Evolutionary conservation across 1,284 basidiomycete species (phyloP).

Genomic region (Ceratobasidium sp.): DNA sequence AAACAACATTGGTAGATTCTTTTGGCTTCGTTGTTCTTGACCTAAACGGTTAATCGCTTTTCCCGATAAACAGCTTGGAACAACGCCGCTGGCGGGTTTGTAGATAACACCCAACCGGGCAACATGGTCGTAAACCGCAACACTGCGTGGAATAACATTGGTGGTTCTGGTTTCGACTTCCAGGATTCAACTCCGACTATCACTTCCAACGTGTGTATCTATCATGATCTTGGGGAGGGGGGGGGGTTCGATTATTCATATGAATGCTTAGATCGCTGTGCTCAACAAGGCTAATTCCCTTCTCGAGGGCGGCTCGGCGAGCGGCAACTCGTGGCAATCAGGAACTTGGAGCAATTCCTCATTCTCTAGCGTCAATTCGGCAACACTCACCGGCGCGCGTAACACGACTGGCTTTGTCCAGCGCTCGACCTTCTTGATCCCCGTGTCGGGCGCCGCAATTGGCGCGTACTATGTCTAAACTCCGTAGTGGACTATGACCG

Average conservation of each 20-base stretch:
- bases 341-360: conserved; percentile 40
- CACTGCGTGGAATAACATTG: conserved; percentile 42
- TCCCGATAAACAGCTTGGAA: background rate
- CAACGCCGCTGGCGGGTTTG: conserved; percentile 38
- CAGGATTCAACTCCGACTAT: conserved; percentile 36
- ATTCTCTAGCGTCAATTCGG: conserved; percentile 38
- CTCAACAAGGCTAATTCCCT: conserved; percentile 32
- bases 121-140: conserved; percentile 38
- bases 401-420: conserved; percentile 31
- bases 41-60: background rate
- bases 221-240: background rate
- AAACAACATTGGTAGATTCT: conserved; percentile 39
- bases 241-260: background rate
- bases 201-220: conserved; percentile 17
- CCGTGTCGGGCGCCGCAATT: conserved; percentile 37
- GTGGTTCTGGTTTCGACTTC: conserved; percentile 39
- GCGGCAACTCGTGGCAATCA: conserved; percentile 42
- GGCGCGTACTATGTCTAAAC: conserved; percentile 36
- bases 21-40: background rate
- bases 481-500: background rate
- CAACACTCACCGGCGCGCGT: conserved; percentile 37
- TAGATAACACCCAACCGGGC: conserved; percentile 42
- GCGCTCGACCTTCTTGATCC: conserved; percentile 36
- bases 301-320: conserved; percentile 15
- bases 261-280: conserved; percentile 32